phyloP scores from a whole-genome alignment of 2,329 filamentous ascomycete genomes.

The Aspergillus pseudonomiae region DNA sequence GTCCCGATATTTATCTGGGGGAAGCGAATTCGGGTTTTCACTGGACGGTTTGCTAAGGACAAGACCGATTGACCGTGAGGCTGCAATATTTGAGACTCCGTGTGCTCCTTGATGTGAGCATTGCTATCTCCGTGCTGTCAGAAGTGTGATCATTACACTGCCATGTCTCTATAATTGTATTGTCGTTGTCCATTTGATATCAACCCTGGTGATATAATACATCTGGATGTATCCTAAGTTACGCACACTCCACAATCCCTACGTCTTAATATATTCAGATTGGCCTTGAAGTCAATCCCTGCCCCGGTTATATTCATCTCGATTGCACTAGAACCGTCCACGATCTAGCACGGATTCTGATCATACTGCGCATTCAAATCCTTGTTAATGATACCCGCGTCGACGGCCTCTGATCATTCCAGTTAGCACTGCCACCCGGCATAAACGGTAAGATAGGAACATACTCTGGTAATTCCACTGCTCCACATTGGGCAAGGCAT shows the following conservation, averaged over 20 bases:
- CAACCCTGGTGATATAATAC: background rate
- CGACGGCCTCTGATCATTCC: background rate
- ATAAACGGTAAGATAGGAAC: background rate
- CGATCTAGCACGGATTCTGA: background rate
- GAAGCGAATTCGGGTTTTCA: constrained; percentile 33
- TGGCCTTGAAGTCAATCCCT: background rate
- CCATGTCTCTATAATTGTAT: background rate
- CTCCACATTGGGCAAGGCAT: background rate
- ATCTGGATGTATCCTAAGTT: too few relatives aligned
- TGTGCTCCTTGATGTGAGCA: background rate
- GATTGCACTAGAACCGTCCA: background rate
- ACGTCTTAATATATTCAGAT: background rate
- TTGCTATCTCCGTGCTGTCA: too few relatives aligned
- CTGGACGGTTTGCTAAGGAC: constrained; percentile 22
- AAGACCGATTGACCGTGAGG: background rate
- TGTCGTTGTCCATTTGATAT: background rate
- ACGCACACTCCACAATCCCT: background rate
- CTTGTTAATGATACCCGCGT: background rate
- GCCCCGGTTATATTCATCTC: background rate
- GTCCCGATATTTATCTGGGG: constrained; percentile 37
- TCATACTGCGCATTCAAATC: background rate
- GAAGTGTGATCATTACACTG: background rate
- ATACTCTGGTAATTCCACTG: background rate
- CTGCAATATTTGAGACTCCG: background rate
- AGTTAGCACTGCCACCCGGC: background rate